These are phyloP conservation scores for Talaromyces sp. DNA, from an alignment of 2,329 filamentous ascomycete species.

Conservation along the genomic window DNA sequence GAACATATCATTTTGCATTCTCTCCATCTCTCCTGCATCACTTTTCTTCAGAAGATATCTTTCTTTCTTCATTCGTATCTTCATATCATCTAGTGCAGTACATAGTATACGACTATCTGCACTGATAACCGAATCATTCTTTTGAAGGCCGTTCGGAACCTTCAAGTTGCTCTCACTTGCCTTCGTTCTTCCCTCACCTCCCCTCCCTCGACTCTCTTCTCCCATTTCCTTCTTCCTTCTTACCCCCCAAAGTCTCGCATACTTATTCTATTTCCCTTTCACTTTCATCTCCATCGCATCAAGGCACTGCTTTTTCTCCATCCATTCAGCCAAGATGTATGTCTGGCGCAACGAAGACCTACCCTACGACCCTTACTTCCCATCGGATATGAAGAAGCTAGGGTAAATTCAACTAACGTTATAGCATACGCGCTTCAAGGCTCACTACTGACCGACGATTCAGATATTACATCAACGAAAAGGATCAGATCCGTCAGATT, in stretches of 20 bases:
- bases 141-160: no score
- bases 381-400: conserved; percentile 66
- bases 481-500: conserved; percentile 74
- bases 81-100: no score
- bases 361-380: conserved; percentile 70
- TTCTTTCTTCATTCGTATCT: background rate
- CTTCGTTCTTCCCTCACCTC: background rate
- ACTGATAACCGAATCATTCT: no score
- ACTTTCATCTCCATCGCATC: background rate
- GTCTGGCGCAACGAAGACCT: conserved; percentile 68
- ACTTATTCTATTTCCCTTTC: background rate
- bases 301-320: background rate
- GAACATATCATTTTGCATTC: conserved; percentile 12
- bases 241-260: no score
- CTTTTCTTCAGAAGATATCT: background rate
- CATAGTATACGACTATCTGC: no score
- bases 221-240: background rate
- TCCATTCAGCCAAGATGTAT: conserved; percentile 64
- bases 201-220: background rate
- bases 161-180: background rate
- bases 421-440: background rate
- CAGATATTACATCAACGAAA: conserved; percentile 77
- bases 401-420: conserved; percentile 60
- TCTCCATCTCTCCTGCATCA: conserved; percentile 1
- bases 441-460: conserved; percentile 1